Conservation (phyloP, 371 early-diverging fungal species). For the Apophysomyces elegans region DNA sequence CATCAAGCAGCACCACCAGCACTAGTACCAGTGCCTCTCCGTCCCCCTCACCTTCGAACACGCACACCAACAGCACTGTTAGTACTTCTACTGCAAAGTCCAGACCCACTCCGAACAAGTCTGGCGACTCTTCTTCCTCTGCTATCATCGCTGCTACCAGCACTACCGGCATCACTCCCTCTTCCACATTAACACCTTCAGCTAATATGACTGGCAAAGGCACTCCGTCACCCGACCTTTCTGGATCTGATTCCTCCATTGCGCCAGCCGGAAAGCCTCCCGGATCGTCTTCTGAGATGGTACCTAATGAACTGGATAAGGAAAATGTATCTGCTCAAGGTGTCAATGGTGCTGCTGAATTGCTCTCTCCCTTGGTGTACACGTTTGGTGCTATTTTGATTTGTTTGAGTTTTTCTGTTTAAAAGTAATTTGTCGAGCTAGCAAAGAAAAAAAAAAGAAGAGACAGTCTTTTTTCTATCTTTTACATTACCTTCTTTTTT, state of each 20-base stretch:
- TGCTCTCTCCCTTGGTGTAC: neutral
- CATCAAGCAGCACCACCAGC: slow-evolving; percentile 7
- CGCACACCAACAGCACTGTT: neutral
- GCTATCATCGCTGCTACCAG: neutral
- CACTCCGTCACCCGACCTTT: neutral
- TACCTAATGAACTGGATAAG: slow-evolving; percentile 3
- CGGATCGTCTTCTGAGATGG: neutral
- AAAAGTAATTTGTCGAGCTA: neutral
- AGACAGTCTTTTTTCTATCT: neutral
- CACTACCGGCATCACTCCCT: neutral
- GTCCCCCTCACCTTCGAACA: slow-evolving; percentile 1
- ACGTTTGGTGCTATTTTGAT: slow-evolving; percentile 6
- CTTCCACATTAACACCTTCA: neutral
- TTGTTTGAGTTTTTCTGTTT: slow-evolving; percentile 3
- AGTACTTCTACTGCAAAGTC: slow-evolving; percentile 2
- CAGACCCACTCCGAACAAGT: neutral
- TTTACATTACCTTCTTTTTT: neutral
- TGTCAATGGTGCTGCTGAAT: slow-evolving; percentile 3
- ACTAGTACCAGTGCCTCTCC: slow-evolving; percentile 2
- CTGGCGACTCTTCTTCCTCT: slow-evolving; percentile 3
- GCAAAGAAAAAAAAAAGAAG: slow-evolving; percentile 4
- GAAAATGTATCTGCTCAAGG: neutral
- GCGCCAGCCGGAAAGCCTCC: neutral
- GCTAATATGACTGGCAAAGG: neutral
- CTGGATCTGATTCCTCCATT: neutral